Base-by-base conservation (phyloP, 345 rosid genomes). In the Arabis alpina region DNA sequence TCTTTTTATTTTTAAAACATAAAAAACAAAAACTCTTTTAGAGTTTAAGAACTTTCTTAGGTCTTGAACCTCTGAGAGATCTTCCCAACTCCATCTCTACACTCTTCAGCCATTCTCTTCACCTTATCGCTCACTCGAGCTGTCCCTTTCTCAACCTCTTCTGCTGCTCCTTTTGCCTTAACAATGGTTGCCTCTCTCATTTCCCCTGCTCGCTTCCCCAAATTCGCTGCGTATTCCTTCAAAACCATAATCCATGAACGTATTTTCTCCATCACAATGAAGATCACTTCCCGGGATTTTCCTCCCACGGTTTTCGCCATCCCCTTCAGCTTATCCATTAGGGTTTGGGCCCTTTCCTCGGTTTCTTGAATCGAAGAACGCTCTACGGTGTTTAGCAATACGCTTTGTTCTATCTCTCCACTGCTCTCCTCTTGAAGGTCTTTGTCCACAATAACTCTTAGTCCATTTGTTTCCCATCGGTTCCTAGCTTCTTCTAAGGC, bases 401-500 rank as follows among this genome's bases (percentile, higher is more conserved):
- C 59, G 59, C 59, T 82, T 54, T 64, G 51, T 11, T 76, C 66
- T 19, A 49, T 80, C 43, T 74, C 90, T 9, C 66, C 75, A 2
- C 72, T 72, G 52, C 80, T 81, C 70, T 83, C 86, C 71, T 94
- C 88, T n/a, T 77, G 86, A 39, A 91, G 92, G 61, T 91, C 93
- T 14, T 68, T 64, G 66, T 87, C 99, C 13, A 94, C 96, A 1
- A 91, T 86, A 12, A 91, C 97, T 72, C 76, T 84, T 62, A 91
- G 85, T 50, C 96, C 99, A 24, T 79, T 88, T 73, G 83, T 88
- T 86, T 87, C 92, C 96, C 97, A 94, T 34, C 79, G 87, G 63
- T 85, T 84, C 77, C 97, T 87, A 36, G 95, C 97, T 62, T 89
- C 93, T 74, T 91, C 96, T 34, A 94, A 82, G 66, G 88, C 85